Evolutionary conservation across 2,329 filamentous ascomycete species (phyloP), one percentile per base, ranked within the genome.

Genomic region (Arthrocladium fulminans): DNA sequence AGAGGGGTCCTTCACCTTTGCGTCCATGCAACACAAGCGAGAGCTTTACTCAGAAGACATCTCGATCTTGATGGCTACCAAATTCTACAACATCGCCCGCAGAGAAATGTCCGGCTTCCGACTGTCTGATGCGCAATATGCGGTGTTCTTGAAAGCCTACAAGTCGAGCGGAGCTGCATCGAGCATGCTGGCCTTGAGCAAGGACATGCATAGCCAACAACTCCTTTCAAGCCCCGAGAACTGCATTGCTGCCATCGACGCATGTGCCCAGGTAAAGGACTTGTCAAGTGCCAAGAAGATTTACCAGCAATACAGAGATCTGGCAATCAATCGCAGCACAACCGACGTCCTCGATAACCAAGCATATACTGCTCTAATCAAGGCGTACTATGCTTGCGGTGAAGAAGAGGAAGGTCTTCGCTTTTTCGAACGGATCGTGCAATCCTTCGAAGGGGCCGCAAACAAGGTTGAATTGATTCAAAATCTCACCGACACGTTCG

Each of bases 211-310:
- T 65, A 71, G 76, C 29, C 81, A 78, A 57, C 81, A 81, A 49
- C 78, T 87, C 19, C 76, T 79, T 13, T 87, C 90, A 0, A 81
- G 84, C 50, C 83, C 88, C 4, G 80, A 84, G 39, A 86, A 90
- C 45, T 97, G 95, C 68, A 85, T 88, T 1, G 78, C 83, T 15
- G 95, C 98, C 86, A 96, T 98, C 64, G 82, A 85, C n/a, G 88
- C 89, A 0, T 97, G 95, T 62, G 87, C 87, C 52, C 77, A 79
- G 35, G 78, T 77, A 9, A 86, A 88, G 43, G 88, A 97, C 63
- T 71, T 97, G 38, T 75, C 82, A 59, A 94, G 86, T 58, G 92
- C 89, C 17, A 86, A 97, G 5, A 88, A 95, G 64, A 88, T 88
- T 67, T 98, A 96, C 69, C 90, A 94, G 55, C 87, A 95, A 67